phyloP scores from a whole-genome alignment of 129 eudicot genomes.

The Lactuca saligna region DNA sequence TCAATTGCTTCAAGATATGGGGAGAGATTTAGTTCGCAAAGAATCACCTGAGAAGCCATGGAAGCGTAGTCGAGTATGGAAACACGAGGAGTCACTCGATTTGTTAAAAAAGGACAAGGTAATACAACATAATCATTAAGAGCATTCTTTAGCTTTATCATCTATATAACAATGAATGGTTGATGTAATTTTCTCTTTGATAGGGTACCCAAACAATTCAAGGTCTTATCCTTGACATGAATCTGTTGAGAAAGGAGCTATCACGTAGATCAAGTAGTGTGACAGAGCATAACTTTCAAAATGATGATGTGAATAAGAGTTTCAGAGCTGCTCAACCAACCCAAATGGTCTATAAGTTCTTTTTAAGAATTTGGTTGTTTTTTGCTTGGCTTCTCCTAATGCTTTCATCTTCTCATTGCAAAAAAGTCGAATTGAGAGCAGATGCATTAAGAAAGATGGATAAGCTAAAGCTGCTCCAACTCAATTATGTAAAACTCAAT shows the following conservation, averaged over 20 bases:
- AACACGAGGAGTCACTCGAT: constrained; percentile 20
- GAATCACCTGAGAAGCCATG: constrained; percentile 26
- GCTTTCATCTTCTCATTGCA: not conserved
- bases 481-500: constrained; percentile 13
- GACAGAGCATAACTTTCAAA: not conserved
- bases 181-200: not conserved
- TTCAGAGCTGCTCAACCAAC: not conserved
- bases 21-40: constrained; percentile 22
- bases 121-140: not conserved
- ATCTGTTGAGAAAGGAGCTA: not conserved
- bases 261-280: too few species aligned
- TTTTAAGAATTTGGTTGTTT: too few species aligned
- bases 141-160: not conserved
- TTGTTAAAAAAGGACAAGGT: constrained; percentile 12
- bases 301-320: not conserved
- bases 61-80: constrained; percentile 26
- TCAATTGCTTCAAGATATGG: constrained; percentile 24
- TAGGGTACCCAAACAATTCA: constrained; percentile 6
- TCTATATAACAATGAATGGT: too few species aligned
- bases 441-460: constrained; percentile 20
- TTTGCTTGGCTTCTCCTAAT: not conserved
- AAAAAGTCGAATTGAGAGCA: not conserved
- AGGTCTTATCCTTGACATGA: constrained; percentile 20
- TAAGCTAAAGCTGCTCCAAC: constrained; percentile 21
- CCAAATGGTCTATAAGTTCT: not conserved